Conservation (phyloP, 2,329 filamentous ascomycete species). For the Ustilaginoidea virens region DNA sequence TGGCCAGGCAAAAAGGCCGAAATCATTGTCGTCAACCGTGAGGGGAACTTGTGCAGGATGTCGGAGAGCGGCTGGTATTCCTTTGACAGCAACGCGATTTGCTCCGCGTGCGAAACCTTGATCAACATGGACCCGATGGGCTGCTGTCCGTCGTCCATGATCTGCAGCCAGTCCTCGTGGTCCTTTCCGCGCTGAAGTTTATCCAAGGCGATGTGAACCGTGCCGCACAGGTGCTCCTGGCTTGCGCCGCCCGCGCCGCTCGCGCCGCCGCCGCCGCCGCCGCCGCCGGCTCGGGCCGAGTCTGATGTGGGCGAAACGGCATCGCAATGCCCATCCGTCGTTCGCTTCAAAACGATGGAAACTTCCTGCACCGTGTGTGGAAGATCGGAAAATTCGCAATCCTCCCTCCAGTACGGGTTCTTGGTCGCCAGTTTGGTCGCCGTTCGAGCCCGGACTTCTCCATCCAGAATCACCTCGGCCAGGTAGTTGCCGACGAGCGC, state of each 20-base stretch:
- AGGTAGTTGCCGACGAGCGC: conserved; percentile 52
- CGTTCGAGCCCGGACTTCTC: conserved; percentile 63
- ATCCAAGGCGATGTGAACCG: conserved; percentile 70
- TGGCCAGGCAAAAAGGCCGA: conserved; percentile 63
- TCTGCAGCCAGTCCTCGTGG: conserved; percentile 75
- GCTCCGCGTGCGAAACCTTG: conserved; percentile 71
- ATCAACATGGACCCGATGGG: conserved; percentile 72
- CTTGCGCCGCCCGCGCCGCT: too few species aligned
- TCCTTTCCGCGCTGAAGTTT: conserved; percentile 65
- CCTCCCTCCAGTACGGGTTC: conserved; percentile 71
- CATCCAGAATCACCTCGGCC: conserved; percentile 65
- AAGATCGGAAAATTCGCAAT: conserved; percentile 61
- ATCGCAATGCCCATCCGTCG: conserved; percentile 36
- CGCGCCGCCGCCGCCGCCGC: conserved; percentile 8
- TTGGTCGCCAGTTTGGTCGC: conserved; percentile 54
- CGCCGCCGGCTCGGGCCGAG: too few species aligned
- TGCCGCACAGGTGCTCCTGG: conserved; percentile 43
- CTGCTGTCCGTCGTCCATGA: conserved; percentile 62
- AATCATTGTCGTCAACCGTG: conserved; percentile 73
- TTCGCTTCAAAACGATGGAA: conserved; percentile 56
- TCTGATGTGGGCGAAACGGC: conserved; percentile 22
- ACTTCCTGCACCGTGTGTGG: conserved; percentile 53
- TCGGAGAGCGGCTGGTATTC: conserved; percentile 77
- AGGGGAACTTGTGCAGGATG: conserved; percentile 70
- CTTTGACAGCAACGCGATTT: conserved; percentile 71